A percentile compares a stretch with the other conserved stretches of the same genome.
Evolutionary conservation across 2,329 filamentous ascomycete genomes (phyloP).

Genomic region (Cercospora sp.): DNA sequence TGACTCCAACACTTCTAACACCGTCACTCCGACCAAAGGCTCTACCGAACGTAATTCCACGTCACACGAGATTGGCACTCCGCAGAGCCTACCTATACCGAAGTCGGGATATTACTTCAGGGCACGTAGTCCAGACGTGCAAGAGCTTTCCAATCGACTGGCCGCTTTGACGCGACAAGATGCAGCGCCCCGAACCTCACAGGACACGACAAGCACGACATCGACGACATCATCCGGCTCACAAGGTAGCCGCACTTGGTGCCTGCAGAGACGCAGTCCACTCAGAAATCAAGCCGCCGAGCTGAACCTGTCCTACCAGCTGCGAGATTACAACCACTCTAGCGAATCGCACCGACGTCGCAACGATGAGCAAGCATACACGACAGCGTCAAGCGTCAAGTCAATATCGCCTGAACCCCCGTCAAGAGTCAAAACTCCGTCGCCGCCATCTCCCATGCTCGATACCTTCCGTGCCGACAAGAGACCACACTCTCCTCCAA

Average conservation of each 20-base stretch:
- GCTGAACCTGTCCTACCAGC: neutral
- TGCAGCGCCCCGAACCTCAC: neutral
- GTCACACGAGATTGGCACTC: neutral
- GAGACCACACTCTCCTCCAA: neutral
- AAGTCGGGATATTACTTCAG: neutral
- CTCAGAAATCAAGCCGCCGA: slow-evolving; percentile 16
- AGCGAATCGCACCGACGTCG: neutral
- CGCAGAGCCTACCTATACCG: neutral
- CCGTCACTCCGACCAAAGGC: neutral
- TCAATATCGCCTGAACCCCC: neutral
- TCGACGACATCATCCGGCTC: neutral
- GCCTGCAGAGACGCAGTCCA: slow-evolving; percentile 13
- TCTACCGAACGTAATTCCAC: neutral
- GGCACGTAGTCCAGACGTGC: neutral
- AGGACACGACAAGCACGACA: neutral
- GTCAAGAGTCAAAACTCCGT: neutral
- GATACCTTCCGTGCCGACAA: neutral
- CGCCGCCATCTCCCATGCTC: neutral
- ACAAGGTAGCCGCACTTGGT: slow-evolving; percentile 6
- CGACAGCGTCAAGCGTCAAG: neutral
- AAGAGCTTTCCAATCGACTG: neutral
- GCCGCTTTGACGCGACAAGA: neutral
- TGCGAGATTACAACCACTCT: neutral
- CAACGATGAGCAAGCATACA: slow-evolving; percentile 7
- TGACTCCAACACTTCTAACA: neutral